A percentile compares a stretch with the other conserved stretches of the same genome.
phyloP scores from a whole-genome alignment of 2,329 filamentous ascomycete species.

The Exophiala sp. region DNA sequence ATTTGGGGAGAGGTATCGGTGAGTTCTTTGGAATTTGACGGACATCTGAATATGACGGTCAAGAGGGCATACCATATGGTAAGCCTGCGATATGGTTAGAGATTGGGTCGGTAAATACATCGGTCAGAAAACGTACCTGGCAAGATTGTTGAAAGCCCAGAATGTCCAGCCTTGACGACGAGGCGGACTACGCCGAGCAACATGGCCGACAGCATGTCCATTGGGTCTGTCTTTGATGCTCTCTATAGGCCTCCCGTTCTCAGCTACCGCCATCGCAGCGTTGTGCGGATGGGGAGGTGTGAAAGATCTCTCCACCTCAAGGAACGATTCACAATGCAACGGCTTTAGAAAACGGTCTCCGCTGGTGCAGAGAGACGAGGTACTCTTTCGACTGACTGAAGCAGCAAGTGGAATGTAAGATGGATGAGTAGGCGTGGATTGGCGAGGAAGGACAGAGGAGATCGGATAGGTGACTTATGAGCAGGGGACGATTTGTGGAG shows the following conservation, averaged over 20 bases:
- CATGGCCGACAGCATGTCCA: slow-evolving; percentile 19
- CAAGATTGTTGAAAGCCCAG: slow-evolving; percentile 42
- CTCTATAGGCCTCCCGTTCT: slow-evolving; percentile 36
- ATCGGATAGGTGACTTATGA: slow-evolving; percentile 2
- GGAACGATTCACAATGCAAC: no score
- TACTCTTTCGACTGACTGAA: background rate
- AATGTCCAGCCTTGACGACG: slow-evolving; percentile 24
- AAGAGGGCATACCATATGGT: slow-evolving; percentile 80
- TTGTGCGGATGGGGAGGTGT: background rate
- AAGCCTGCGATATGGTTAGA: slow-evolving; percentile 49
- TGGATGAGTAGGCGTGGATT: background rate
- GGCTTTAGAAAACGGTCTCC: no score
- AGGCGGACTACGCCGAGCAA: slow-evolving; percentile 1
- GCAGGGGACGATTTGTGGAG: slow-evolving; percentile 10
- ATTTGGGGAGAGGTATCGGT: slow-evolving; percentile 65
- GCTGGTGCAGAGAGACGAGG: background rate
- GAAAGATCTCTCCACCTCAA: slow-evolving; percentile 1
- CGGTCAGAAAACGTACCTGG: slow-evolving; percentile 45
- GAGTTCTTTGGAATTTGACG: slow-evolving; percentile 61
- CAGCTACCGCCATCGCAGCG: slow-evolving; percentile 35
- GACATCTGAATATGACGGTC: slow-evolving; percentile 77
- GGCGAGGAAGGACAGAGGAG: slow-evolving; percentile 5
- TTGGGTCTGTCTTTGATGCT: slow-evolving; percentile 29
- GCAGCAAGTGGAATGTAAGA: background rate
- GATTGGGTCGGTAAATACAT: background rate